Base-by-base conservation (phyloP, 2,329 filamentous ascomycete species). In the Trichoderma citrinoviride region DNA sequence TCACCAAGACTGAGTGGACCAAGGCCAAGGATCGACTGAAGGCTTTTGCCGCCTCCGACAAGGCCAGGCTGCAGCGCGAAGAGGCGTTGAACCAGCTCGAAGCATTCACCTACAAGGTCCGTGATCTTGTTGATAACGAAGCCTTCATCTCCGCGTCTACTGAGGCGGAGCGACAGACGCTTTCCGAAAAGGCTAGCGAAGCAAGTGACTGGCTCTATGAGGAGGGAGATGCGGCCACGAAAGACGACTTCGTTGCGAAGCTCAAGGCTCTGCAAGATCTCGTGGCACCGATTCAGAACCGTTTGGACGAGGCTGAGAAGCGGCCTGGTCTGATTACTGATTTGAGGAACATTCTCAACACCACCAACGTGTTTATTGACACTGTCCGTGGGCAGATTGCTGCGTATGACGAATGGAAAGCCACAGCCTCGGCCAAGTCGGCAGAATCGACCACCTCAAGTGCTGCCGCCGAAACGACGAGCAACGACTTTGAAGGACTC, bases 51-150 rank as follows among this genome's bases (percentile, higher is more conserved):
- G 82, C 85, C 27, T 97, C 94, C 2, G 95, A 99, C 77, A 86
- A 85, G 70, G 87, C 90, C 29, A 90, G 93, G 57, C 79, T 87
- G 41, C 81, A 87, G 65, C 87, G 93, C 37, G 93, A 97, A 75
- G 94, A 97, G 75, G 87, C 91, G 1, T 81, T 97, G 65, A 99
- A 98, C 78, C 90, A 91, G 69, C 86, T 99, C n/a, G 95, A 99
- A 77, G 89, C 85, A 14, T 98, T 90, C 77, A 97, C 94, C 15
- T 99, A 99, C 82, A 90, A 88, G 72, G 86, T 91, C 29, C 89
- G 93, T 27, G 93, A 97, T 75, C 83, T 96, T 50, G 82, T 97
- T 2, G 89, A 92, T 47, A 89, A 90, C 66, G 87, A 91, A 54
- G 82, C 83, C 1, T 98, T 97, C 74, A 81, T 90, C 60, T 83